phyloP scores from a whole-genome alignment of 345 rosid genomes.

The Syzygium oleosum region DNA sequence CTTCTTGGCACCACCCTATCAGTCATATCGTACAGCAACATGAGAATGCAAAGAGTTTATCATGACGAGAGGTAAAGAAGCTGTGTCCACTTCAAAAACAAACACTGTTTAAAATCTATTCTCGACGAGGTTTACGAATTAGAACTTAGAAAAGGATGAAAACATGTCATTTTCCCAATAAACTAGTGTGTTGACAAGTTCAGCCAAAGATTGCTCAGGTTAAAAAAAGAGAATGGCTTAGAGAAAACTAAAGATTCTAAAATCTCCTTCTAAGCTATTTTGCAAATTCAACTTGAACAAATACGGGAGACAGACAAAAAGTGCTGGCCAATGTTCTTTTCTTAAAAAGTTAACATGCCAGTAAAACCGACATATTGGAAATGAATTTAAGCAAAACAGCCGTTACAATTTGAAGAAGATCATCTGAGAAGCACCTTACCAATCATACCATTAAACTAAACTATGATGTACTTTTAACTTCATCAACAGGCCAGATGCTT shows the following conservation, averaged over 20 bases:
- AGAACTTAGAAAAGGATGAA: neutral
- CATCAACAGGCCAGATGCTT: neutral
- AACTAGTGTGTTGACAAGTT: neutral
- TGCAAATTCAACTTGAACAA: neutral
- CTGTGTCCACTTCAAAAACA: neutral
- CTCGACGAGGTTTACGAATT: neutral
- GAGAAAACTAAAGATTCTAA: neutral
- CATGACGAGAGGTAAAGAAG: neutral
- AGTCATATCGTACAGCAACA: neutral
- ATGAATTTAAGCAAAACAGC: neutral
- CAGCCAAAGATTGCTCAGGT: neutral
- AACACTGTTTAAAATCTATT: neutral
- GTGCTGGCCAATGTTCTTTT: neutral
- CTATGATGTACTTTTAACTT: neutral
- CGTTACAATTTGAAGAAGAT: neutral
- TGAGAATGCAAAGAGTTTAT: neutral
- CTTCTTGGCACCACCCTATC: constrained; percentile 65
- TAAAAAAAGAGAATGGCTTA: neutral
- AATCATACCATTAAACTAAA: neutral
- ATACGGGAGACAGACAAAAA: neutral
- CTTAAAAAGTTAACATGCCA: neutral
- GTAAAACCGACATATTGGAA: neutral
- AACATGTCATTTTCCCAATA: neutral
- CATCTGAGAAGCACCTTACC: neutral
- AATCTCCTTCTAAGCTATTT: neutral